phyloP scores from a whole-genome alignment of 78 protist species.

The Speleostelium caveatum region DNA sequence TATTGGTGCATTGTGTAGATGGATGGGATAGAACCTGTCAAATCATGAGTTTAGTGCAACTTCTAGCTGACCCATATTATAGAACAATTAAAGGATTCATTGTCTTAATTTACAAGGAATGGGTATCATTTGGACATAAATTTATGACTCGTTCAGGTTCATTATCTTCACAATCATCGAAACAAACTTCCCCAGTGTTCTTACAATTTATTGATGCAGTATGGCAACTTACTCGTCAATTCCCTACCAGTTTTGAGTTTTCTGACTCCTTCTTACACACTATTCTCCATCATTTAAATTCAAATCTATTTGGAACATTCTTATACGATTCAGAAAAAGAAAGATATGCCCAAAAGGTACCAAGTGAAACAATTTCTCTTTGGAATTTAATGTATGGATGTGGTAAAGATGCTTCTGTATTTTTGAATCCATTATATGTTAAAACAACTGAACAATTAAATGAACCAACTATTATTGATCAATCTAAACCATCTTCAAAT shows the following conservation, averaged over 20 bases:
- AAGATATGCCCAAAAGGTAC: not conserved
- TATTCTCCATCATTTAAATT: slow-evolving; percentile 48
- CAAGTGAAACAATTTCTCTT: slow-evolving; percentile 32
- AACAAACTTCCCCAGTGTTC: slow-evolving; percentile 93
- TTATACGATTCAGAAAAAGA: slow-evolving; percentile 62
- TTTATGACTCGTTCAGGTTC: slow-evolving; percentile 82
- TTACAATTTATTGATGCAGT: slow-evolving; percentile 95
- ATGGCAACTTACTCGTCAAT: slow-evolving; percentile 87
- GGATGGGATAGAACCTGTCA: slow-evolving; percentile 98
- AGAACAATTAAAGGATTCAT: slow-evolving; percentile 93
- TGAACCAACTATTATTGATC: not conserved
- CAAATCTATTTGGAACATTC: slow-evolving; percentile 72
- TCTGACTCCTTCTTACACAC: slow-evolving; percentile 50
- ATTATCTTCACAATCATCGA: not conserved
- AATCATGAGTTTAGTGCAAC: slow-evolving; percentile 66
- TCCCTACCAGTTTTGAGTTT: slow-evolving; percentile 91
- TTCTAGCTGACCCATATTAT: slow-evolving; percentile 93
- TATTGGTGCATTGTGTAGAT: slow-evolving; percentile 96
- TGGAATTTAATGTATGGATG: slow-evolving; percentile 31
- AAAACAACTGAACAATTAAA: not conserved
- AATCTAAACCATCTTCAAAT: not conserved
- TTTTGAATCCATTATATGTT: slow-evolving; percentile 34
- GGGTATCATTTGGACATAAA: slow-evolving; percentile 88
- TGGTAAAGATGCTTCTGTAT: not conserved
- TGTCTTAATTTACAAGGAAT: slow-evolving; percentile 91